Conservation (phyloP, 192 early-diverging fungal species). For the Oehlia diaphana region DNA sequence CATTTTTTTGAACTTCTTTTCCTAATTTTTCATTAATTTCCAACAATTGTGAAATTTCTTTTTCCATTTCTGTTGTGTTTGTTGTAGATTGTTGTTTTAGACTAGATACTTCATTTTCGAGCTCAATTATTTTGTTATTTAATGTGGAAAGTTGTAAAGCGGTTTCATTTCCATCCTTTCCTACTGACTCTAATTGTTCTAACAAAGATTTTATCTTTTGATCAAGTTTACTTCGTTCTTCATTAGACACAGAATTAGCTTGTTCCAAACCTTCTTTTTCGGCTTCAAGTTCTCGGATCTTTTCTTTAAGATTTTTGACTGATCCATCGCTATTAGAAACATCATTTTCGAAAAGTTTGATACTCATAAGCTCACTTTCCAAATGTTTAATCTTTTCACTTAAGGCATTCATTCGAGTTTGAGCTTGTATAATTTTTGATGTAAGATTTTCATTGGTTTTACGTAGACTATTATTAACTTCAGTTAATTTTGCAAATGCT, state of each 20-base stretch:
- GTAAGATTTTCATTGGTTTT: conserved; percentile 20
- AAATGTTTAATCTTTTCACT: conserved; percentile 12
- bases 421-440: not conserved
- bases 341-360: not conserved
- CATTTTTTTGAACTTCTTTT: conserved; percentile 4
- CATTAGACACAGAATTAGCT: not conserved
- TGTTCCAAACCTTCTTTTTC: conserved; percentile 22
- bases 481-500: conserved; percentile 5
- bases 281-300: conserved; percentile 18
- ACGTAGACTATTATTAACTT: conserved; percentile 4
- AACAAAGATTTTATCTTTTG: conserved; percentile 19
- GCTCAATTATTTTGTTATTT: conserved; percentile 5
- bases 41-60: conserved; percentile 18
- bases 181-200: not conserved
- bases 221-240: conserved; percentile 24
- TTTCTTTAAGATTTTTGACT: not conserved
- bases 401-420: conserved; percentile 5
- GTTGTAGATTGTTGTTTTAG: not conserved
- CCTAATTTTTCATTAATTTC: conserved; percentile 18
- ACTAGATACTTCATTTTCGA: conserved; percentile 4
- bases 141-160: not conserved
- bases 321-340: not conserved
- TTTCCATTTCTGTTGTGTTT: not conserved
- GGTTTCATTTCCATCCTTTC: conserved; percentile 1
- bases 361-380: conserved; percentile 2